Conservation (phyloP, 331 rosid genomes). For the Arachis monticola region DNA sequence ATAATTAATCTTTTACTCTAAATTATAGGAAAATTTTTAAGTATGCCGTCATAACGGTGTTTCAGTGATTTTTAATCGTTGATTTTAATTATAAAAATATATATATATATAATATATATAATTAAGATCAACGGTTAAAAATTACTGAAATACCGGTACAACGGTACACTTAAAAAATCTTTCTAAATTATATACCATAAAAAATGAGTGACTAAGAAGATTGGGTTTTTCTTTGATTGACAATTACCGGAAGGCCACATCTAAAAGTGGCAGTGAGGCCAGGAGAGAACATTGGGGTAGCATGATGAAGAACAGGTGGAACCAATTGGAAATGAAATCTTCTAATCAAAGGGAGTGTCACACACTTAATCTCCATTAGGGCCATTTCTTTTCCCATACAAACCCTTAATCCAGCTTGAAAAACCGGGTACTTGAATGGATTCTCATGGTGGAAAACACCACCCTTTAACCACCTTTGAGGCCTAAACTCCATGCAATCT, state of each 20-base stretch:
- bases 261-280: constrained; percentile 80
- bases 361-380: constrained; percentile 60
- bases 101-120: no score
- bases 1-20: no score
- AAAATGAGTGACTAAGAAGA: background rate
- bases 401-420: constrained; percentile 77
- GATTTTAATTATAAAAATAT: no score
- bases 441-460: constrained; percentile 50
- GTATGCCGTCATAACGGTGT: no score
- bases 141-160: no score
- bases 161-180: no score
- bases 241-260: constrained; percentile 62
- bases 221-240: constrained; percentile 46
- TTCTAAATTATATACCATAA: no score
- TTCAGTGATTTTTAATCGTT: no score
- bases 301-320: background rate
- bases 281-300: constrained; percentile 63
- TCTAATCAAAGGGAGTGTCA: constrained; percentile 56
- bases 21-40: no score
- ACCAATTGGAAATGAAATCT: constrained; percentile 46
- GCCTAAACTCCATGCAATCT: constrained; percentile 66
- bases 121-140: no score
- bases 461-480: constrained; percentile 67
- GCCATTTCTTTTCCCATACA: constrained; percentile 90
- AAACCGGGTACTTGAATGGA: constrained; percentile 66